These are phyloP conservation scores for Metschnikowia arizonensis DNA, from an alignment of 805 yeast species.

Conservation along the genomic window DNA sequence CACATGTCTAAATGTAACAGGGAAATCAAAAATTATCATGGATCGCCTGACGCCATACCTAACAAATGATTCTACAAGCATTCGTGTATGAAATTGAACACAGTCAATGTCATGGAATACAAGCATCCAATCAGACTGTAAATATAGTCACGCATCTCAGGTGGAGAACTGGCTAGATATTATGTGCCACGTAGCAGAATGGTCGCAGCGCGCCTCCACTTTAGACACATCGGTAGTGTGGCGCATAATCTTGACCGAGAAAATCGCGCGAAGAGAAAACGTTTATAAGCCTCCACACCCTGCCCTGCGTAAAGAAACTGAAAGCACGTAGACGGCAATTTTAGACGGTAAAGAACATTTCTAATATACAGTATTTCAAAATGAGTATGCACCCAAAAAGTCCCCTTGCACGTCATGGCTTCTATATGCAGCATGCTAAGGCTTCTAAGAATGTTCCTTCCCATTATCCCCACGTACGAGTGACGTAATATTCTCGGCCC, in stretches of 20 bases:
- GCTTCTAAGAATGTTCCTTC: slow-evolving; percentile 1
- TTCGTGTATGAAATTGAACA: background rate
- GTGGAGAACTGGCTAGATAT: background rate
- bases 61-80: background rate
- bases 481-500: slow-evolving; percentile 4
- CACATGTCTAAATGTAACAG: background rate
- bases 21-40: background rate
- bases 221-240: background rate
- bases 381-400: slow-evolving; percentile 1
- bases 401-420: background rate
- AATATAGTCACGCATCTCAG: background rate
- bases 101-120: background rate
- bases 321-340: slow-evolving; percentile 3
- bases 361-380: background rate
- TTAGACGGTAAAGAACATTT: slow-evolving; percentile 2
- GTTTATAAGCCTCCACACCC: background rate
- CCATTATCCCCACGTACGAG: slow-evolving; percentile 2
- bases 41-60: background rate
- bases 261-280: background rate
- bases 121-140: background rate
- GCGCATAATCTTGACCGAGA: background rate
- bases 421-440: background rate
- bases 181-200: background rate
- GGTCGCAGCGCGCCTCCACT: background rate
- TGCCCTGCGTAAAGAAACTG: slow-evolving; percentile 2